Evolutionary conservation across 345 rosid species (phyloP), one percentile per base, ranked within the genome.

Genomic region (Noccaea bulbosa): DNA sequence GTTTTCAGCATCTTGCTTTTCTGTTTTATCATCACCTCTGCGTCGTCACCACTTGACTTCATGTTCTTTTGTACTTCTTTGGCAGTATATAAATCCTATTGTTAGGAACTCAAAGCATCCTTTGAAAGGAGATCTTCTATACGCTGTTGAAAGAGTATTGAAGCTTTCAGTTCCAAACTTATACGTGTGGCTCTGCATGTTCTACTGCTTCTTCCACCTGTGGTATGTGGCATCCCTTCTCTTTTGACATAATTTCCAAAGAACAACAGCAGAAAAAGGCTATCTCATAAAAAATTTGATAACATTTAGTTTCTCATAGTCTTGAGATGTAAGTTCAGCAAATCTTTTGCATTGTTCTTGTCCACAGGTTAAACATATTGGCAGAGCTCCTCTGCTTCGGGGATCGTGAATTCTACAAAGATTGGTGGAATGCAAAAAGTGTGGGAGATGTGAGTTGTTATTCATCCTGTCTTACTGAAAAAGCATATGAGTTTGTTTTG

Each of bases 171-270:
- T 95, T 75, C 99, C 98, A 49, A 88, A 77, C 71, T 77, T 91
- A 76, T 94, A 94, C 22, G 99, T 94, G 65, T 94, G 99, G 98
- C 99, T 94, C 67, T 91, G 97, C 88, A 87, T 88, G 99, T 94
- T 89, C 89, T 91, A 94, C 85, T 89, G 97, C 84, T 84, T 92
- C 70, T 94, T 94, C 80, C 98, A 94, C 75, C 90, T 91, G 64
- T 91, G 99, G 99, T 94, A 81, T 69, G 83, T 61, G 11, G n/a
- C 7, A 61, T 72, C 67, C 47, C 56, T 43, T 67, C 41, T 52
- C 62, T 48, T 11, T 50, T 7, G 6, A 22, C 35, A 32, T 52
- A 15, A 27, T 74, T 17, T 51, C 35, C 56, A 67, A 44, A 61
- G 14, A 12, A 0, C 2, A 14, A 35, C 33, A 63, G 30, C 56